A percentile compares a stretch with the other conserved stretches of the same genome.
Evolutionary conservation across 352 stramenopile species (phyloP).

Genomic region (Globisporangium megalacanthum): DNA sequence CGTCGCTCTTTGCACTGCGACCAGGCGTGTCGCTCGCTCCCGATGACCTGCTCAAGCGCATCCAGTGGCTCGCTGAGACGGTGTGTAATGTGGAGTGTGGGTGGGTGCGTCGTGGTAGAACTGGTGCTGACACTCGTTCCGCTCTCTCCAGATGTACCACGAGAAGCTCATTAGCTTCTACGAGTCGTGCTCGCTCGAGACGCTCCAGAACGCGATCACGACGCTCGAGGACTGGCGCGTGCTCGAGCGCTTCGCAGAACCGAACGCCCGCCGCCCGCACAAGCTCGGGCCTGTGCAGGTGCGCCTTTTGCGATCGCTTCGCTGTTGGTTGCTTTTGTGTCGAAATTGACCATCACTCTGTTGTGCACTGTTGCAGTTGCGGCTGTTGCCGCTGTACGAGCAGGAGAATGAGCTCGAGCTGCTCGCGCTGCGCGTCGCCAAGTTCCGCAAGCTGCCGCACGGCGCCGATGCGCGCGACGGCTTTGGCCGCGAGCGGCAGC

Average conservation of each 20-base stretch:
- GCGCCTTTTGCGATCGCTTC: conserved; percentile 3
- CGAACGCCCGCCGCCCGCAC: conserved; percentile 4
- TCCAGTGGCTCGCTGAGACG: conserved; percentile 81
- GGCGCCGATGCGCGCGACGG: conserved; percentile 16
- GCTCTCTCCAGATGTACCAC: conserved; percentile 64
- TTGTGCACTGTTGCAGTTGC: conserved; percentile 13
- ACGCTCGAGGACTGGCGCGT: conserved; percentile 67
- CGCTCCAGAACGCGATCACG: conserved; percentile 69
- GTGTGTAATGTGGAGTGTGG: too few species aligned
- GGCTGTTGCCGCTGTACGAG: conserved; percentile 35
- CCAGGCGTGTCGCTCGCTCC: conserved; percentile 38
- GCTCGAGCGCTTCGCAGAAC: conserved; percentile 32
- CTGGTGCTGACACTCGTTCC: background rate
- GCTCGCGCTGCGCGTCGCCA: conserved; percentile 53
- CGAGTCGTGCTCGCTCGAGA: conserved; percentile 82
- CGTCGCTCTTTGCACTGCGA: conserved; percentile 65
- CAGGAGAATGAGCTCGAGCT: conserved; percentile 55
- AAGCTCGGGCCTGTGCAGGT: conserved; percentile 15
- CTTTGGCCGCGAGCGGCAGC: conserved; percentile 40
- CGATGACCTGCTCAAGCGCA: conserved; percentile 67
- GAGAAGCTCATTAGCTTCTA: conserved; percentile 83
- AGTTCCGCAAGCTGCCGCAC: conserved; percentile 70
- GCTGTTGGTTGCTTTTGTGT: conserved; percentile 2
- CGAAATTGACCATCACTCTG: background rate
- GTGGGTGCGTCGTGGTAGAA: too few species aligned